phyloP scores from a whole-genome alignment of 352 stramenopile species.

The Thraustochytrium sp. region DNA sequence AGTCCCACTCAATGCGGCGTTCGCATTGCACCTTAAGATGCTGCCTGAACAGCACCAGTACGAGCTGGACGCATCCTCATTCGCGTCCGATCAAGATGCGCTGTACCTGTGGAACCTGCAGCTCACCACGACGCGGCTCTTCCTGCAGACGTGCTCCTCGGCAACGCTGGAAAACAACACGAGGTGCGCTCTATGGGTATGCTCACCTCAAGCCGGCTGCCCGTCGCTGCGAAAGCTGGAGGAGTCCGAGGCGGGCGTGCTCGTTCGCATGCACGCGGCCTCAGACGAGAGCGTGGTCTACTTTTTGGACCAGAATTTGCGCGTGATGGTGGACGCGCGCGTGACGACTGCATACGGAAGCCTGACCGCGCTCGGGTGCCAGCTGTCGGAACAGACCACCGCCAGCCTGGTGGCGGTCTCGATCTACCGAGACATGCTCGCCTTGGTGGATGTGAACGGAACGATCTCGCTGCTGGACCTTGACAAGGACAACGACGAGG shows the following conservation, averaged over 20 bases:
- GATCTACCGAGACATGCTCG: not conserved
- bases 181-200: not conserved
- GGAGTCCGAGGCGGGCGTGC: not conserved
- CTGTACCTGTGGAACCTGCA: not conserved
- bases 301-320: not conserved
- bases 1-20: too few relatives aligned
- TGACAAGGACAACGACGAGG: conserved; percentile 39
- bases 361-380: not conserved
- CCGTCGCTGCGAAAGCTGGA: not conserved
- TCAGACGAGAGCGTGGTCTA: not conserved
- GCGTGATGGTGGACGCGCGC: not conserved
- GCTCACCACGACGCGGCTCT: not conserved
- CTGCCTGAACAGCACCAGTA: too few relatives aligned
- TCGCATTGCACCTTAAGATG: too few relatives aligned
- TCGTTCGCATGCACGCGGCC: not conserved
- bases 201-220: too few relatives aligned
- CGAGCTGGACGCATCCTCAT: too few relatives aligned
- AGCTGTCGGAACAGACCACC: not conserved
- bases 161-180: not conserved
- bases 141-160: conserved; percentile 2
- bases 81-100: too few relatives aligned
- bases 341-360: not conserved
- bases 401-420: not conserved
- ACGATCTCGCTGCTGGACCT: not conserved
- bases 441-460: not conserved